Evolutionary conservation across 2,329 filamentous ascomycete genomes (phyloP).

Genomic region (Ophiocordyceps camponoti-leonardi): DNA sequence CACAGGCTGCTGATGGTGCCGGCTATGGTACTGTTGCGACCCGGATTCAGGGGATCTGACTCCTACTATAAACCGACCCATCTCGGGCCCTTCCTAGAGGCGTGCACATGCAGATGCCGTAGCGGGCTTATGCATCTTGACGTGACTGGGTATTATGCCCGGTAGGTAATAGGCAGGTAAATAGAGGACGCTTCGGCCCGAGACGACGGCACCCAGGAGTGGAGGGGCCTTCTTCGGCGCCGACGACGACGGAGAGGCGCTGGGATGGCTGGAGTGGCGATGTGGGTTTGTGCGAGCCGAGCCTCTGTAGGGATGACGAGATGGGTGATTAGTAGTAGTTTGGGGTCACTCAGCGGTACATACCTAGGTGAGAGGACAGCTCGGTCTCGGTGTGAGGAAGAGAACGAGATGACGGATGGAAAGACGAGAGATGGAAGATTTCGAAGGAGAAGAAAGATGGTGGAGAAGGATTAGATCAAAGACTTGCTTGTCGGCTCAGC

Average conservation of each 20-base stretch:
- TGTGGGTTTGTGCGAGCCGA: neutral
- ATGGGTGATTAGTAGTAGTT: neutral
- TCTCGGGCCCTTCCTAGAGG: too few species aligned
- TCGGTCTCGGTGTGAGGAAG: too few species aligned
- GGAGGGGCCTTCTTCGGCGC: neutral
- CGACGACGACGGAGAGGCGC: neutral
- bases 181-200: neutral
- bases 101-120: too few species aligned
- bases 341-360: neutral
- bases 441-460: too few species aligned
- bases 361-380: too few species aligned
- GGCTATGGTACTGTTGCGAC: too few species aligned
- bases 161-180: too few species aligned
- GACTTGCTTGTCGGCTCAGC: neutral
- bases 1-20: neutral
- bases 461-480: too few species aligned
- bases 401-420: too few species aligned
- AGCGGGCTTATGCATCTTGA: neutral
- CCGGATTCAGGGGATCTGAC: too few species aligned
- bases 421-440: too few species aligned
- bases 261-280: neutral
- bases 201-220: neutral
- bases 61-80: too few species aligned
- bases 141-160: neutral
- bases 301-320: neutral